Percentiles rank a stretch among this genome's conserved stretches.
Conservation (phyloP, 169 alveolate species). For the Cryptosporidium canis region DNA sequence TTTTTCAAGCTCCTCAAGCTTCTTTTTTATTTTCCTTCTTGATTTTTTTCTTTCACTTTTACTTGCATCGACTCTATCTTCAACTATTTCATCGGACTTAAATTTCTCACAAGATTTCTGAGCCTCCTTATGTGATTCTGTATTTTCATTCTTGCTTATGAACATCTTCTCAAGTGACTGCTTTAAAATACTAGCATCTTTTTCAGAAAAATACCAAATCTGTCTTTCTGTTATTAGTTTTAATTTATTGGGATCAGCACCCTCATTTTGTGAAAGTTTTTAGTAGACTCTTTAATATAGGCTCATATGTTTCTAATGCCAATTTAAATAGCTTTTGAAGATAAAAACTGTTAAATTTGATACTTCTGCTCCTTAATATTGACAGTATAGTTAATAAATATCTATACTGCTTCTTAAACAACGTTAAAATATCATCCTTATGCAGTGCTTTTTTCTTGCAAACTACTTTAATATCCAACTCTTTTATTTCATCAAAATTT, state of each 20-base stretch:
- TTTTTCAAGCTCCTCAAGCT: too few species aligned
- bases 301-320: not conserved
- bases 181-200: not conserved
- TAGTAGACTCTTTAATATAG: not conserved
- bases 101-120: too few species aligned
- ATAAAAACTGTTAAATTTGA: not conserved
- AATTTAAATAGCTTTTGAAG: not conserved
- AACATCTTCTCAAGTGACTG: not conserved
- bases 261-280: not conserved
- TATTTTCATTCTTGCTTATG: not conserved
- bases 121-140: not conserved
- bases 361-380: not conserved
- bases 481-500: not conserved
- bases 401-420: not conserved
- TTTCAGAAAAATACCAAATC: not conserved
- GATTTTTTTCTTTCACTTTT: too few species aligned
- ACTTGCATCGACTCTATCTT: too few species aligned
- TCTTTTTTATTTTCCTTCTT: too few species aligned
- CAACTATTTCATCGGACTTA: too few species aligned
- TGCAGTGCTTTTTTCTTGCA: not conserved
- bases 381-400: not conserved
- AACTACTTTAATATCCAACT: not conserved
- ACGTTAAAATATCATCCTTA: not conserved
- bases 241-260: not conserved
- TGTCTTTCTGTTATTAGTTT: not conserved